These are phyloP conservation scores for Microstegium vimineum DNA, from an alignment of 176 grass and related monocot species.

Conservation along the genomic window DNA sequence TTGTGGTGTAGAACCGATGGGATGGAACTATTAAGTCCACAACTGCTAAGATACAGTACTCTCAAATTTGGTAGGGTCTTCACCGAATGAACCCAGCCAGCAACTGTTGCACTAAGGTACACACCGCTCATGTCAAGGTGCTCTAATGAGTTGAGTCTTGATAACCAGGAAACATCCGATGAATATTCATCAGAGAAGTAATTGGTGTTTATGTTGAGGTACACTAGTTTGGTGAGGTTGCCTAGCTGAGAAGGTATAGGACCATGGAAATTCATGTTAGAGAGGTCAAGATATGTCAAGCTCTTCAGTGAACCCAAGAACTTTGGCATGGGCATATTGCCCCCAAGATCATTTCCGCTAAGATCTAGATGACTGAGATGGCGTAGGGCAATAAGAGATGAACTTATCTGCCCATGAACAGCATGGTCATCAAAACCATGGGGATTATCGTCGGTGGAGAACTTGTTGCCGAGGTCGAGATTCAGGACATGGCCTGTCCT, in stretches of 20 bases:
- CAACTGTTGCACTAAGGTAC: background rate
- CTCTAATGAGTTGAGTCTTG: background rate
- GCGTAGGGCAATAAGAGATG: background rate
- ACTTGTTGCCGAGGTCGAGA: background rate
- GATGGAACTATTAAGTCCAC: background rate
- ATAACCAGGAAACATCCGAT: background rate
- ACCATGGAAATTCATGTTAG: background rate
- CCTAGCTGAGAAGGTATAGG: background rate
- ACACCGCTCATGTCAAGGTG: background rate
- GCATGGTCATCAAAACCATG: background rate
- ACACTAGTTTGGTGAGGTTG: background rate
- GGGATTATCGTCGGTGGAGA: background rate
- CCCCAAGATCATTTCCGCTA: background rate
- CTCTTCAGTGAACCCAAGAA: background rate
- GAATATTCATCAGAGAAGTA: background rate
- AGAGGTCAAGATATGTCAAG: background rate
- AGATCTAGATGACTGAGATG: background rate
- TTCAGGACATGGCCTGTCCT: slow-evolving; percentile 21
- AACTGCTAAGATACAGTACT: background rate
- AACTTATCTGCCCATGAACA: background rate
- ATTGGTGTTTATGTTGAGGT: background rate
- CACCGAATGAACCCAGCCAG: background rate
- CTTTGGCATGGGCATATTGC: background rate
- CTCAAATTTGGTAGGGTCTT: background rate
- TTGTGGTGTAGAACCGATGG: background rate